These are phyloP conservation scores for Erodium maritimum DNA, from an alignment of 345 rosid species.

Conservation along the genomic window DNA sequence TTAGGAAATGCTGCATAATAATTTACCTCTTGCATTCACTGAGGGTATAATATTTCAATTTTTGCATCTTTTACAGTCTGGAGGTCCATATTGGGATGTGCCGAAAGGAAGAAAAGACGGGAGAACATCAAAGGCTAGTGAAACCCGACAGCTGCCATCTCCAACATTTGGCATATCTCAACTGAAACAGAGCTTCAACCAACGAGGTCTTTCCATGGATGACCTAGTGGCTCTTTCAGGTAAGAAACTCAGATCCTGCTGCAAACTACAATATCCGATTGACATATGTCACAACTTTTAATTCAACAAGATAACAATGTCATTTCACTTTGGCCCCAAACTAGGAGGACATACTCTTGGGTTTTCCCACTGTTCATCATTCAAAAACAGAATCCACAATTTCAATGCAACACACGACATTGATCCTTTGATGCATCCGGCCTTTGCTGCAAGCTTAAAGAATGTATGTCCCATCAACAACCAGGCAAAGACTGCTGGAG, in stretches of 20 bases:
- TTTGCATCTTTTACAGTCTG: conserved; percentile 49
- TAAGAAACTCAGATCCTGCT: too few species aligned
- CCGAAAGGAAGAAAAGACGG: conserved; percentile 89
- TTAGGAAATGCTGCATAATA: too few species aligned
- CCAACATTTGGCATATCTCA: conserved; percentile 66
- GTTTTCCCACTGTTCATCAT: conserved; percentile 79
- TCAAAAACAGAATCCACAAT: conserved; percentile 68
- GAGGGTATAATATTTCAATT: too few species aligned
- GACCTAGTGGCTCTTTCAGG: conserved; percentile 84
- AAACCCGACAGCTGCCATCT: conserved; percentile 69
- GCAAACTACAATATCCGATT: too few species aligned
- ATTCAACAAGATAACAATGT: too few species aligned
- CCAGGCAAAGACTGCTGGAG: conserved; percentile 53
- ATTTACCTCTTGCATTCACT: too few species aligned
- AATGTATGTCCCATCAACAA: conserved; percentile 43
- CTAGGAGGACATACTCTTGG: conserved; percentile 85
- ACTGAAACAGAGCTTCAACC: conserved; percentile 60
- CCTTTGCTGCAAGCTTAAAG: conserved; percentile 44
- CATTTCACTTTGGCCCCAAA: too few species aligned
- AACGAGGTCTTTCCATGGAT: conserved; percentile 57
- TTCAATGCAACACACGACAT: conserved; percentile 42
- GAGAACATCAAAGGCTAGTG: conserved; percentile 61
- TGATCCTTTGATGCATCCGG: conserved; percentile 55
- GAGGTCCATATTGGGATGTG: conserved; percentile 80
- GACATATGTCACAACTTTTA: too few species aligned